Conservation (phyloP, 352 stramenopile genomes). For the Thalassiosira pacifica region DNA sequence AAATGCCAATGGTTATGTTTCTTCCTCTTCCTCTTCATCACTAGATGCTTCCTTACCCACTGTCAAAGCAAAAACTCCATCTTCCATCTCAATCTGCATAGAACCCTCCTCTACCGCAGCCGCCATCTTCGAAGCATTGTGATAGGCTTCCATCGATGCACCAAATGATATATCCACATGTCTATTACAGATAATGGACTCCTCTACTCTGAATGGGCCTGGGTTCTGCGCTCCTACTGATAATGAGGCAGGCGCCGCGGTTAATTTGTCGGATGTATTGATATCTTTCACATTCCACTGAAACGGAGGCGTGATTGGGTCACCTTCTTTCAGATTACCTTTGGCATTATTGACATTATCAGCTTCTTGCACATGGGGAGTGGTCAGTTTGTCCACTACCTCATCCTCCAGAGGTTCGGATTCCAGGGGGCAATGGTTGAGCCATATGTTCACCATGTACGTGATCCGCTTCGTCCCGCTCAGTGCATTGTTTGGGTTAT, state of each 20-base stretch:
- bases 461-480: conserved; percentile 73
- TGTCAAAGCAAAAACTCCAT: conserved; percentile 49
- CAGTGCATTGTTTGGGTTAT: conserved; percentile 12
- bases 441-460: conserved; percentile 86
- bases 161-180: conserved; percentile 75
- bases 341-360: conserved; percentile 18
- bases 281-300: conserved; percentile 63
- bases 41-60: conserved; percentile 45
- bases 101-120: conserved; percentile 43
- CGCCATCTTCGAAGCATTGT: conserved; percentile 58
- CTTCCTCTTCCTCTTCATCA: conserved; percentile 77
- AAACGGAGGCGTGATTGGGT: conserved; percentile 58
- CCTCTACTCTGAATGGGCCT: conserved; percentile 71
- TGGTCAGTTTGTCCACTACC: conserved; percentile 72
- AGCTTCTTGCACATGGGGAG: conserved; percentile 40
- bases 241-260: conserved; percentile 20
- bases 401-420: conserved; percentile 81
- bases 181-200: conserved; percentile 79
- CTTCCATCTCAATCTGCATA: conserved; percentile 45
- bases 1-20: no score
- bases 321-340: conserved; percentile 50
- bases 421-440: conserved; percentile 87
- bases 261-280: conserved; percentile 29
- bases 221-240: conserved; percentile 24
- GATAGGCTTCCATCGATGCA: conserved; percentile 70